Percentiles rank a stretch among this genome's conserved stretches.
phyloP scores from a whole-genome alignment of 257 asterid species.

The Misopates orontium region DNA sequence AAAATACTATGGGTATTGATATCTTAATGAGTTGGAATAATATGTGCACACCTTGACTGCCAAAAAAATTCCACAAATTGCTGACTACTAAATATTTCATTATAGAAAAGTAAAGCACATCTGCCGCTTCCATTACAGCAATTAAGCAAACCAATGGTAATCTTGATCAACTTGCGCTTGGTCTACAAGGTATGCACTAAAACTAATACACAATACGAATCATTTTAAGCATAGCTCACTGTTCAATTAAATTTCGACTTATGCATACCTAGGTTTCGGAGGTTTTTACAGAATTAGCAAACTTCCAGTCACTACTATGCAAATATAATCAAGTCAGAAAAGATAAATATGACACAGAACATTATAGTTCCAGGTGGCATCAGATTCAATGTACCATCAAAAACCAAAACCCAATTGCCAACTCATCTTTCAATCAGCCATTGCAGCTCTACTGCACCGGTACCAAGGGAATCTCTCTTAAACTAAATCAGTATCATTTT shows the following conservation, averaged over 20 bases:
- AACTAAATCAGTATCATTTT: not conserved
- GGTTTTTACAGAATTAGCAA: not conserved
- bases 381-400: not conserved
- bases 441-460: no score
- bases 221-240: not conserved
- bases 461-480: conserved; percentile 1
- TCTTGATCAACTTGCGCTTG: not conserved
- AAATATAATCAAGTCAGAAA: not conserved
- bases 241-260: not conserved
- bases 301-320: not conserved
- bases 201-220: not conserved
- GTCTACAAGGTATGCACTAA: no score
- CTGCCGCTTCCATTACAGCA: not conserved
- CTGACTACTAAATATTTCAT: not conserved
- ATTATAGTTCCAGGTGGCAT: not conserved
- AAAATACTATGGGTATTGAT: not conserved
- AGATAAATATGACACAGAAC: no score
- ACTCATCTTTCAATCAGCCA: conserved; percentile 12
- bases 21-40: not conserved
- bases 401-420: not conserved
- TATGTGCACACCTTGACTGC: not conserved
- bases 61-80: not conserved
- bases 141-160: no score
- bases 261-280: not conserved
- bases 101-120: not conserved